These are phyloP conservation scores for Verticillium dahliae DNA, from an alignment of 2,329 filamentous ascomycete genomes.

Conservation along the genomic window DNA sequence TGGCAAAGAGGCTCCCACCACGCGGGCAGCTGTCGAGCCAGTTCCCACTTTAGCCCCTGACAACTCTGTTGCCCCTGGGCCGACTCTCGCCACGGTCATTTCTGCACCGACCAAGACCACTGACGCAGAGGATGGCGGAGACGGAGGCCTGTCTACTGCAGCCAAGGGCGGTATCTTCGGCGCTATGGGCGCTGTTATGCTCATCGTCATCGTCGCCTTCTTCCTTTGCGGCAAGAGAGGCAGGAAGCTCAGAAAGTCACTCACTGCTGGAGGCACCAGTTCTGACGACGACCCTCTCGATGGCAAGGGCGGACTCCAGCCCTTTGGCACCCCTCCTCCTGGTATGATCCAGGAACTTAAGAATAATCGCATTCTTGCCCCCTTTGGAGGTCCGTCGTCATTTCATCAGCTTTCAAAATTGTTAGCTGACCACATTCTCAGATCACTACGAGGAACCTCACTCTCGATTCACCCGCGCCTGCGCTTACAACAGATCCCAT, in stretches of 20 bases:
- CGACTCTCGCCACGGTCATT: neutral
- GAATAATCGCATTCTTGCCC: constrained; percentile 30
- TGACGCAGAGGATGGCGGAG: neutral
- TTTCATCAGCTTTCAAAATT: neutral
- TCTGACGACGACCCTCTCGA: neutral
- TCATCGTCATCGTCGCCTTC: neutral
- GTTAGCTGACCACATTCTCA: constrained; percentile 3
- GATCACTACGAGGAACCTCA: constrained; percentile 10
- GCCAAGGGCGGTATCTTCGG: neutral
- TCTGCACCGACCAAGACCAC: neutral
- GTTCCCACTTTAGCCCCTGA: neutral
- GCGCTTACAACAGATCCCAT: constrained; percentile 1
- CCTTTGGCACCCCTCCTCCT: neutral
- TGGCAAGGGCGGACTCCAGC: neutral
- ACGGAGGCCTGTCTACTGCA: neutral
- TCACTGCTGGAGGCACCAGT: neutral
- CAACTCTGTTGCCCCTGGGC: no score
- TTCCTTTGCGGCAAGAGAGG: neutral
- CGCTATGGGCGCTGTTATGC: neutral
- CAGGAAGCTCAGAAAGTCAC: neutral
- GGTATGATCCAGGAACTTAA: neutral
- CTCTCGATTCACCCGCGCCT: constrained; percentile 8
- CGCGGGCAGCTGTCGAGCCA: neutral
- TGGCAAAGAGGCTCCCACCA: neutral
- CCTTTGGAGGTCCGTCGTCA: constrained; percentile 28